A percentile compares a stretch with the other conserved stretches of the same genome.
phyloP scores from a whole-genome alignment of 805 yeast genomes.

The Saturnispora bothae region DNA sequence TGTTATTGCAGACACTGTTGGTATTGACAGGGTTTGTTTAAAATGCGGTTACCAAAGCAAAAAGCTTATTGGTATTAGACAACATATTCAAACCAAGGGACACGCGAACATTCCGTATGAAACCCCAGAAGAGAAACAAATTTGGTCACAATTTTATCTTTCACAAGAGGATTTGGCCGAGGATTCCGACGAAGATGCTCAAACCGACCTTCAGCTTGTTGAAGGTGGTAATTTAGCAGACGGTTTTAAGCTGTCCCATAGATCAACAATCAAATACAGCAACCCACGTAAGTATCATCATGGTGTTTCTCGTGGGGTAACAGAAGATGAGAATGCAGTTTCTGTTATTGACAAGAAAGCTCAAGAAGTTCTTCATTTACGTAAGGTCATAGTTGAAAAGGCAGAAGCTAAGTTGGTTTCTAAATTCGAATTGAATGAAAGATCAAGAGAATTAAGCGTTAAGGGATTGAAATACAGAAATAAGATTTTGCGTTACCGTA shows the following conservation, averaged over 20 bases:
- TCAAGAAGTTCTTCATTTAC: slow-evolving; percentile 11
- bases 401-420: slow-evolving; percentile 37
- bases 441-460: slow-evolving; percentile 25
- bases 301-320: slow-evolving; percentile 32
- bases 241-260: slow-evolving; percentile 71
- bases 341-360: slow-evolving; percentile 14
- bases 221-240: slow-evolving; percentile 47
- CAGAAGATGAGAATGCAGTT: slow-evolving; percentile 34
- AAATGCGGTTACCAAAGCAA: slow-evolving; percentile 75
- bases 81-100: slow-evolving; percentile 72
- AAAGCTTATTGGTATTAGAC: slow-evolving; percentile 72
- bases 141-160: slow-evolving; percentile 68
- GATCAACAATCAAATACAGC: slow-evolving; percentile 51
- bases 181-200: slow-evolving; percentile 12
- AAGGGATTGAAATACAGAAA: slow-evolving; percentile 57
- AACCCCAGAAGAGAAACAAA: slow-evolving; percentile 56
- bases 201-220: slow-evolving; percentile 12
- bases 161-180: slow-evolving; percentile 25
- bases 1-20: slow-evolving; percentile 66
- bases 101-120: slow-evolving; percentile 90
- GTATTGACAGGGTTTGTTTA: slow-evolving; percentile 70
- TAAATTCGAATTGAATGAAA: slow-evolving; percentile 10
- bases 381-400: slow-evolving; percentile 17
- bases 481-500: slow-evolving; percentile 63
- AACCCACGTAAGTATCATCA: slow-evolving; percentile 39